Evolutionary conservation across 495 filamentous ascomycete species (phyloP).

Genomic region (Penicillium bovifimosum): DNA sequence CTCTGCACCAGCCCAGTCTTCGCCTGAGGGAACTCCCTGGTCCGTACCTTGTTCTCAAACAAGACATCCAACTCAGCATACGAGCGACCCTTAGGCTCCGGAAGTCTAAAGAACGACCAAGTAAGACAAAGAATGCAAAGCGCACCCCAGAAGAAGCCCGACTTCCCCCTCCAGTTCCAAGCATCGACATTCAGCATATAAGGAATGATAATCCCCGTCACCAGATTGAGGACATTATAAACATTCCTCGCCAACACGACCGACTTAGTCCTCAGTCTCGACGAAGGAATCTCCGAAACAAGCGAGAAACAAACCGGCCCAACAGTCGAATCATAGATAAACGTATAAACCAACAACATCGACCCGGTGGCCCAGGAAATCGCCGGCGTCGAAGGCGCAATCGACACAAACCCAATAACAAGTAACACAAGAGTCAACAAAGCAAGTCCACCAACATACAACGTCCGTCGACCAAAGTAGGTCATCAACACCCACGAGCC

Average conservation of each 20-base stretch:
- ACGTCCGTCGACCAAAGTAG: slow-evolving; percentile 46
- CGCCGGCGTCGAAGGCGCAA: slow-evolving; percentile 35
- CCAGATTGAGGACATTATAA: slow-evolving; percentile 53
- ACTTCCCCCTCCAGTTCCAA: slow-evolving; percentile 58
- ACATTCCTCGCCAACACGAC: slow-evolving; percentile 56
- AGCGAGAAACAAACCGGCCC: slow-evolving; percentile 60
- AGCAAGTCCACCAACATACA: slow-evolving; percentile 48
- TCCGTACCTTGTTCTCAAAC: slow-evolving; percentile 31
- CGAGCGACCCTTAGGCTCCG: slow-evolving; percentile 54
- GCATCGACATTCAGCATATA: slow-evolving; percentile 64
- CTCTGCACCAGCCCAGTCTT: slow-evolving; percentile 6
- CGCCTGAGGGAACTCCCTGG: slow-evolving; percentile 19
- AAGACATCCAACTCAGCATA: slow-evolving; percentile 52
- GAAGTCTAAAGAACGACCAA: slow-evolving; percentile 50
- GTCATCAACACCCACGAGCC: slow-evolving; percentile 28
- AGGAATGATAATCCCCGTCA: slow-evolving; percentile 58
- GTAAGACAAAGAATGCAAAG: slow-evolving; percentile 36
- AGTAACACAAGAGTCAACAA: slow-evolving; percentile 46
- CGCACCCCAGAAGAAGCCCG: slow-evolving; percentile 64
- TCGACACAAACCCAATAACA: slow-evolving; percentile 58
- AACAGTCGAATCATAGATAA: slow-evolving; percentile 51
- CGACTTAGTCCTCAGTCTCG: slow-evolving; percentile 55
- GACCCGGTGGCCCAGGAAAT: slow-evolving; percentile 49
- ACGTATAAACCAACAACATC: slow-evolving; percentile 53
- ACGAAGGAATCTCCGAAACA: slow-evolving; percentile 53